These are phyloP conservation scores for Tricholoma flavovirens DNA, from an alignment of 768 basidiomycete genomes.

Conservation along the genomic window DNA sequence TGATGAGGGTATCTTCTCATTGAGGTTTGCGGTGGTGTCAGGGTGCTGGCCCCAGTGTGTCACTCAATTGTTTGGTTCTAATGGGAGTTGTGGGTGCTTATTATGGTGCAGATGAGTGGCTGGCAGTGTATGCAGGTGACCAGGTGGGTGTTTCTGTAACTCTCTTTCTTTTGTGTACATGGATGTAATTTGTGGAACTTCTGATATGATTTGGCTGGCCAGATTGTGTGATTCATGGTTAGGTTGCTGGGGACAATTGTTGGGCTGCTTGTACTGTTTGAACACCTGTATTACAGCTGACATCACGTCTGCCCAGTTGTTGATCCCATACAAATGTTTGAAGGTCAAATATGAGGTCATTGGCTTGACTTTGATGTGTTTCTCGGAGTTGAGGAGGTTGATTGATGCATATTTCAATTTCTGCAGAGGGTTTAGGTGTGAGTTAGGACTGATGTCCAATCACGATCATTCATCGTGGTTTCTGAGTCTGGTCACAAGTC, in stretches of 20 bases:
- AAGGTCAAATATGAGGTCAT: too few relatives aligned
- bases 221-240: slow-evolving; percentile 31
- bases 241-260: slow-evolving; percentile 28
- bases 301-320: too few relatives aligned
- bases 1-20: slow-evolving; percentile 35
- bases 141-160: slow-evolving; percentile 23
- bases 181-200: too few relatives aligned
- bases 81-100: slow-evolving; percentile 41
- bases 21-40: slow-evolving; percentile 36
- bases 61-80: slow-evolving; percentile 35
- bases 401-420: too few relatives aligned
- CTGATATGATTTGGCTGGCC: neutral
- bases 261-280: slow-evolving; percentile 34
- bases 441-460: too few relatives aligned
- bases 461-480: too few relatives aligned
- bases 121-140: slow-evolving; percentile 40
- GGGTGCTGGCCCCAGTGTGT: slow-evolving; percentile 38
- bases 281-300: too few relatives aligned
- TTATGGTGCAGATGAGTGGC: slow-evolving; percentile 39
- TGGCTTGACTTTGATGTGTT: too few relatives aligned
- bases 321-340: too few relatives aligned
- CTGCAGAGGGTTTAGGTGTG: too few relatives aligned
- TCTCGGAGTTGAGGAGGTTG: too few relatives aligned
- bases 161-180: neutral
- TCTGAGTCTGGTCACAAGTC: too few relatives aligned